phyloP scores from a whole-genome alignment of 2,329 filamentous ascomycete species.

The Paecilomyces fulvus region DNA sequence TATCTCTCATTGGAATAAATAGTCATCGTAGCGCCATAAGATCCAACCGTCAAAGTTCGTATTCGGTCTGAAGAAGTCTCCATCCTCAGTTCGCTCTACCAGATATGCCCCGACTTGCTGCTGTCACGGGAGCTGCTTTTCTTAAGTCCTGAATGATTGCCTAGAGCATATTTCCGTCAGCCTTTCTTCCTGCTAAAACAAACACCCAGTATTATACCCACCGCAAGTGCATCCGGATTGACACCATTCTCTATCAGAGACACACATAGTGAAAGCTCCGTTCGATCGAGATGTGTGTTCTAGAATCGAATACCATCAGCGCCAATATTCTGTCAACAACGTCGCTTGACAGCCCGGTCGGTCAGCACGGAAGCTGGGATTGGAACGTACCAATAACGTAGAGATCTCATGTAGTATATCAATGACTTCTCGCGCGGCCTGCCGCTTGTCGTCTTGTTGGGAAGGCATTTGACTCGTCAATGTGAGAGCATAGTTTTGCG shows the following conservation, averaged over 20 bases:
- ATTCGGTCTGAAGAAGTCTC: background rate
- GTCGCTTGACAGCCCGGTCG: background rate
- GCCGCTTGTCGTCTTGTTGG: conserved; percentile 38
- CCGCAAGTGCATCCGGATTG: conserved; percentile 88
- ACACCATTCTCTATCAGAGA: conserved; percentile 96
- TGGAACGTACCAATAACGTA: conserved; percentile 32
- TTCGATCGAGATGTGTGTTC: conserved; percentile 90
- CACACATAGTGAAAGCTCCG: conserved; percentile 87
- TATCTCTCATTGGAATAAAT: background rate
- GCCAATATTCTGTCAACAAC: background rate
- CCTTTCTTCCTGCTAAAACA: conserved; percentile 2
- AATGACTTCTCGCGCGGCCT: conserved; percentile 43
- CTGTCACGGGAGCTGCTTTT: conserved; percentile 23
- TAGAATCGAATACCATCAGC: conserved; percentile 29
- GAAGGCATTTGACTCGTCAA: conserved; percentile 23
- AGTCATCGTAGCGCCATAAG: conserved; percentile 8
- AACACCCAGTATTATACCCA: conserved; percentile 42
- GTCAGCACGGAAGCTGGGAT: background rate
- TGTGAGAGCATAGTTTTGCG: background rate
- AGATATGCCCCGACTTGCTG: conserved; percentile 16
- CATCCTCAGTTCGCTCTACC: conserved; percentile 11
- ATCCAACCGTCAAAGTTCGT: conserved; percentile 2
- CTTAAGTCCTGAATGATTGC: conserved; percentile 40
- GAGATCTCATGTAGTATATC: conserved; percentile 45
- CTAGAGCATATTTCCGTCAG: conserved; percentile 16